Percentiles rank a stretch among this genome's conserved stretches.
phyloP scores from a whole-genome alignment of 2,329 filamentous ascomycete species.

The Xylaria sp. region DNA sequence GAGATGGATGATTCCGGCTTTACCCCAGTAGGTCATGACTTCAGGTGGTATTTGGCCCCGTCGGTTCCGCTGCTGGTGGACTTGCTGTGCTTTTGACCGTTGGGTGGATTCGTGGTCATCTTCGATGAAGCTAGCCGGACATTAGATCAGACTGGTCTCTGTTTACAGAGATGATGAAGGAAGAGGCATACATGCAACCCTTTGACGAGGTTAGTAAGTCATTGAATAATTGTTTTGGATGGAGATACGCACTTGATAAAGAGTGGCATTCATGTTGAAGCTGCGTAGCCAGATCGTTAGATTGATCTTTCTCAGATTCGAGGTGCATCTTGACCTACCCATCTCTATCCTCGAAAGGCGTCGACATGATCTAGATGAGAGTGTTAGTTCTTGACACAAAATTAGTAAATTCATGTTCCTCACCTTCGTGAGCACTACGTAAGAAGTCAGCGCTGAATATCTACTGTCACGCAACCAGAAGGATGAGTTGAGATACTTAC shows the following conservation, averaged over 20 bases:
- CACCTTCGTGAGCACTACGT: conserved; percentile 86
- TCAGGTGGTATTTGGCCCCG: conserved; percentile 55
- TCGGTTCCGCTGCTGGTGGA: conserved; percentile 44
- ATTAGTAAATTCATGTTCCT: not conserved
- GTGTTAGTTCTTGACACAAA: conserved; percentile 7
- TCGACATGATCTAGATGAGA: conserved; percentile 66
- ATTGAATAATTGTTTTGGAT: conserved; percentile 1
- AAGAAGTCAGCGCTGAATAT: not conserved
- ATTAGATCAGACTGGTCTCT: conserved; percentile 8
- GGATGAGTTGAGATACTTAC: not conserved
- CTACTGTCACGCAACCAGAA: not conserved
- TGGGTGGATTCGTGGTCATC: conserved; percentile 76
- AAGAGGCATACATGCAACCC: conserved; percentile 48
- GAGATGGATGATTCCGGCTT: conserved; percentile 3
- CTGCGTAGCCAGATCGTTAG: conserved; percentile 37
- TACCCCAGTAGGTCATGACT: conserved; percentile 91
- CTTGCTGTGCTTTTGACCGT: conserved; percentile 55
- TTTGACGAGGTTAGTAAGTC: conserved; percentile 29
- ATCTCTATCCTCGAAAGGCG: conserved; percentile 75
- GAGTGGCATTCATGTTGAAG: conserved; percentile 94
- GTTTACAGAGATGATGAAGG: not conserved
- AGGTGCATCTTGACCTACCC: conserved; percentile 47
- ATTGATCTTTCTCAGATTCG: not conserved
- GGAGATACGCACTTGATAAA: conserved; percentile 66
- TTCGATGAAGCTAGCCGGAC: conserved; percentile 69